A percentile compares a stretch with the other conserved stretches of the same genome.
Conservation (phyloP, 768 basidiomycete species). For the Naganishia randhawae region DNA sequence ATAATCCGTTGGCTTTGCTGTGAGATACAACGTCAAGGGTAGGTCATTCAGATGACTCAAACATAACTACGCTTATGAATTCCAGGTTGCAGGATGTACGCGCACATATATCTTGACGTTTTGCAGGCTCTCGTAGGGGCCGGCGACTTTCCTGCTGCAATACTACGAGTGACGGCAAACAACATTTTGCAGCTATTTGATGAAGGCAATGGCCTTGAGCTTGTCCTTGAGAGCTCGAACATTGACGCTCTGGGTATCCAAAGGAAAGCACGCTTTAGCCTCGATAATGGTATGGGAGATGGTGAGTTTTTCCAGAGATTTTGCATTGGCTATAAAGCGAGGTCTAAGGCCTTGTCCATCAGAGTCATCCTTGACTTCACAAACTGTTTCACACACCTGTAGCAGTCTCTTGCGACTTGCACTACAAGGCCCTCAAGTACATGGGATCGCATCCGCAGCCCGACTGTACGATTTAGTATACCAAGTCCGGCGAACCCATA, state of each 20-base stretch:
- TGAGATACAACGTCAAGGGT: conserved; percentile 49
- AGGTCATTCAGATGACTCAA: conserved; percentile 22
- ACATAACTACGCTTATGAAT: neutral
- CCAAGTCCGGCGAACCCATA: neutral
- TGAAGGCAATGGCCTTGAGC: conserved; percentile 32
- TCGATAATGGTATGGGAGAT: neutral
- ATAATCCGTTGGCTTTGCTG: conserved; percentile 48
- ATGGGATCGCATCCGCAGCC: neutral
- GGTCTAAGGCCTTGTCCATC: too few relatives aligned
- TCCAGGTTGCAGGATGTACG: conserved; percentile 32
- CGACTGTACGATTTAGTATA: neutral
- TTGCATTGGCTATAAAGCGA: neutral
- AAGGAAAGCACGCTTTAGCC: conserved; percentile 25
- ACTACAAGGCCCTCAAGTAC: neutral
- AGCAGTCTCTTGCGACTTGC: neutral
- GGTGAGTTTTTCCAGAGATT: neutral
- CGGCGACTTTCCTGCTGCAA: conserved; percentile 35
- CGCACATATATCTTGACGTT: conserved; percentile 42
- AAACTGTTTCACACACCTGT: neutral
- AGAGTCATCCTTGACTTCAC: neutral
- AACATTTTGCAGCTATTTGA: conserved; percentile 32
- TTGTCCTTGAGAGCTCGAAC: conserved; percentile 37
- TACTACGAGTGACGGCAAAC: conserved; percentile 34
- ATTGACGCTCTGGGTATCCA: conserved; percentile 36
- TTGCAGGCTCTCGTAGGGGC: conserved; percentile 39